Base-by-base conservation (phyloP, 352 stramenopile genomes). In the Plasmopara muralis region DNA sequence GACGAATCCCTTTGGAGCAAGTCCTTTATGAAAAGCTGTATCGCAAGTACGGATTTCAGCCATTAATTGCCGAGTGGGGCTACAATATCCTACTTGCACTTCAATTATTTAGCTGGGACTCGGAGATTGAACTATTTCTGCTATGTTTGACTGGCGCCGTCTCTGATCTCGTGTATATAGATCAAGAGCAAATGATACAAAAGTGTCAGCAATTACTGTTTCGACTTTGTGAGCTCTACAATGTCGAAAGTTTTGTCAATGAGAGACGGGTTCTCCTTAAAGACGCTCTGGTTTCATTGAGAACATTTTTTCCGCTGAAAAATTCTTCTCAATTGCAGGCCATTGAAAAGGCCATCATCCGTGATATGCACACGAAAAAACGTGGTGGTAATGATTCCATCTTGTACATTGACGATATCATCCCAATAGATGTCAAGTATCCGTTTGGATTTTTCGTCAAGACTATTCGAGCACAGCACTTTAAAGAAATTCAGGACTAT, bases 401-500 rank as follows among this genome's bases (percentile, higher is more conserved):
- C 10, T 43, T 92, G 43, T 85, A 84, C 41, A 68, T 92, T 10
- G 77, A 89, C 7, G 79, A 89, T 48, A 80, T 92, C 14, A 40
- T 92, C 0, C 74, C 78, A 0, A 47, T 66, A 2, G 52, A 70
- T 30, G 60, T 62, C 12, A 74, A 62, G 8, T 82, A 85, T 29
- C 72, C 71, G 4, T 57, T 69, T 8, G 81, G 81, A 0, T 88
- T 87, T 56, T 89, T 89, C 15, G 69, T 87, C 25, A 92, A 89
- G 39, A 86, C 74, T 6, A 67, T 92, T 0, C 81, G 81, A 20
- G 77, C 77, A 14, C 81, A 92, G 64, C 81, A 92, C 38, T 89
- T 87, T 34, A 88, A 88, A 50, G 78, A 92, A 57, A 87, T 92
- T 38, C 77, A 88, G 45, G 78, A 89, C 40, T 89, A 85, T 39